Evolutionary conservation across 2,329 filamentous ascomycete genomes (phyloP), one percentile per base, ranked within the genome.

Genomic region (Colletotrichum sp.): DNA sequence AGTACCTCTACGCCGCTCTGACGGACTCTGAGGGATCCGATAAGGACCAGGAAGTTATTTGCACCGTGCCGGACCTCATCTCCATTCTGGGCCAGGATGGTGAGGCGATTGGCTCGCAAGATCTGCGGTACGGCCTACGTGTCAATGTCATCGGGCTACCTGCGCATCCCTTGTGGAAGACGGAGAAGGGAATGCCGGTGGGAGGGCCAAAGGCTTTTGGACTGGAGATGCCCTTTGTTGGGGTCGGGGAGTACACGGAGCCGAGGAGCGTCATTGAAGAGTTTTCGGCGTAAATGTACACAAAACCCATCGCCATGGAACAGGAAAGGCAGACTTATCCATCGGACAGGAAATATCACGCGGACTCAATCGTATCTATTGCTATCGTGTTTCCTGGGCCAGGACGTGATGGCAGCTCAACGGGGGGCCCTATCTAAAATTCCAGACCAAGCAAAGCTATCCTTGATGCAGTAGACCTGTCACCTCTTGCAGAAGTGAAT

Each of bases 61-160:
- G 83, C 72, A 85, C 83, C 0, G 83, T 85, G 0, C 84, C 84
- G 0, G 82, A 85, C 13, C 78, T 85, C 0, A 85, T 85, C 2
- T 85, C 84, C 0, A 82, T 85, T 4, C 79, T 85, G 0, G 84
- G 83, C 2, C 83, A 84, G 48, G 87, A 89, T 64, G 88, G 89
- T 0, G 87, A 88, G 65, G 88, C 88, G 0, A 83, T 90, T 6
- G 88, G 88, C 1, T 87, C 88, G 1, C 86, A 87, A 16, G 88
- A 90, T 28, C 81, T 89, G 34, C 84, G 89, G 12, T 91, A 90
- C 70, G 89, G 89, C 0, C 77, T 90, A 4, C 82, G 85, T 6
- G 89, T 90, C 0, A 87, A 81, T 36, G 89, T 91, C 1, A 87
- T 91, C 74, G 89, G 84, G 0, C 81, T 91, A 36, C 83, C 88